Percentiles rank a stretch among this genome's conserved stretches.
Conservation (phyloP, 495 filamentous ascomycete species). For the Rusavskia elegans region DNA sequence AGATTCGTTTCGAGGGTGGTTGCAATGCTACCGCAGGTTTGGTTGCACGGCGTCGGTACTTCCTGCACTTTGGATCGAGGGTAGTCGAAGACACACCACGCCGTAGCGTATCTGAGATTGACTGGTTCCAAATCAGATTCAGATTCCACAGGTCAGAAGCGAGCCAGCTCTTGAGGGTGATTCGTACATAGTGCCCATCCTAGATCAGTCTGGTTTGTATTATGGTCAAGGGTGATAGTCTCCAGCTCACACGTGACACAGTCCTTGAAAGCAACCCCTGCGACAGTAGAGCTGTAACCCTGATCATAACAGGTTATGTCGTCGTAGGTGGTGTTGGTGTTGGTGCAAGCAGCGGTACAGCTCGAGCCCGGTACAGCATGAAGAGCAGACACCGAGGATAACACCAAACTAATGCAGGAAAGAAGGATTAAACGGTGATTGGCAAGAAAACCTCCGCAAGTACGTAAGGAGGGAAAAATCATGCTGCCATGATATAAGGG, state of each 20-base stretch:
- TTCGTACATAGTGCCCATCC: conserved; percentile 44
- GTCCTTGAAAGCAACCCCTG: conserved; percentile 35
- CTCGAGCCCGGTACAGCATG: conserved; percentile 34
- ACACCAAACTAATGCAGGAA: not conserved
- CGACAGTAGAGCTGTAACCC: conserved; percentile 24
- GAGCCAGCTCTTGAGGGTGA: not conserved
- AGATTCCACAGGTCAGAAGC: not conserved
- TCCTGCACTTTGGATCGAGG: conserved; percentile 20
- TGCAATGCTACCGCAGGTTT: conserved; percentile 23
- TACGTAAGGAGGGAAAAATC: not conserved
- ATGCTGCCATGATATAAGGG: not conserved
- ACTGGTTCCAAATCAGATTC: conserved; percentile 13
- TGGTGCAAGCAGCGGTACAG: conserved; percentile 32
- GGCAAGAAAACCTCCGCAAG: not conserved
- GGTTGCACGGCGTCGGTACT: conserved; percentile 26
- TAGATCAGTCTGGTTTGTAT: conserved; percentile 35
- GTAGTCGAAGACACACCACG: conserved; percentile 28
- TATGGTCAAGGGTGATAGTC: conserved; percentile 32
- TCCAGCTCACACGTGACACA: conserved; percentile 43
- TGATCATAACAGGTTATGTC: conserved; percentile 41
- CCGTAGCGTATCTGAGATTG: conserved; percentile 33
- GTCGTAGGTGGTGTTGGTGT: conserved; percentile 27
- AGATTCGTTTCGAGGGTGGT: conserved; percentile 20
- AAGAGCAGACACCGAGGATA: conserved; percentile 9
- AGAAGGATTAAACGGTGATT: not conserved